Evolutionary conservation across 2,329 filamentous ascomycete genomes (phyloP).

Genomic region (Tothia fuscella): DNA sequence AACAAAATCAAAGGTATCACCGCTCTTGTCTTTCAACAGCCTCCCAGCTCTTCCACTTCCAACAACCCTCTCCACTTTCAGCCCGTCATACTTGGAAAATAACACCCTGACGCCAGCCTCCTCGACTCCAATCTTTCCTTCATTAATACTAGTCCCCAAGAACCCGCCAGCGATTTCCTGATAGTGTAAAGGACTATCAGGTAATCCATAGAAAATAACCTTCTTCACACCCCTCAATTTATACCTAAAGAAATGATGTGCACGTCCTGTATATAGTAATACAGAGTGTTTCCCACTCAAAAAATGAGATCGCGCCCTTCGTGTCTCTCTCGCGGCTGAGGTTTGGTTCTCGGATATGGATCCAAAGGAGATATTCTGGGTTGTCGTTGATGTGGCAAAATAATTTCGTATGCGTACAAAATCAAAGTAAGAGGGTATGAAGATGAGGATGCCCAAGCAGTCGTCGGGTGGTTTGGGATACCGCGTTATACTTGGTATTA

Average conservation of each 20-base stretch:
- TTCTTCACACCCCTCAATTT: slow-evolving; percentile 67
- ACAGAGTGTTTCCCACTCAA: slow-evolving; percentile 69
- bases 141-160: slow-evolving; percentile 41
- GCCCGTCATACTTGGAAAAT: slow-evolving; percentile 80
- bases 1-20: slow-evolving; percentile 94
- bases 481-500: slow-evolving; percentile 64
- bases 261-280: slow-evolving; percentile 82
- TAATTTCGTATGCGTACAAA: slow-evolving; percentile 90
- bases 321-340: slow-evolving; percentile 51
- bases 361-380: slow-evolving; percentile 56
- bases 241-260: slow-evolving; percentile 94
- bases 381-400: slow-evolving; percentile 58
- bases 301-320: slow-evolving; percentile 80
- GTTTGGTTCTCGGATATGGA: slow-evolving; percentile 82
- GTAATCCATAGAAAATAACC: slow-evolving; percentile 81
- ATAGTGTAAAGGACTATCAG: slow-evolving; percentile 79
- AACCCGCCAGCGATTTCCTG: slow-evolving; percentile 61
- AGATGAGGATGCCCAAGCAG: slow-evolving; percentile 60
- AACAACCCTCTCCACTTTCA: slow-evolving; percentile 81
- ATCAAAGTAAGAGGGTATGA: slow-evolving; percentile 87
- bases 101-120: slow-evolving; percentile 41
- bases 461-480: slow-evolving; percentile 47
- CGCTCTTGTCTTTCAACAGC: slow-evolving; percentile 70
- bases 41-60: slow-evolving; percentile 68
- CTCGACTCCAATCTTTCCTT: slow-evolving; percentile 44